Evolutionary conservation across 371 early-diverging fungal genomes (phyloP).

Genomic region (Apophysomyces variabilis): DNA sequence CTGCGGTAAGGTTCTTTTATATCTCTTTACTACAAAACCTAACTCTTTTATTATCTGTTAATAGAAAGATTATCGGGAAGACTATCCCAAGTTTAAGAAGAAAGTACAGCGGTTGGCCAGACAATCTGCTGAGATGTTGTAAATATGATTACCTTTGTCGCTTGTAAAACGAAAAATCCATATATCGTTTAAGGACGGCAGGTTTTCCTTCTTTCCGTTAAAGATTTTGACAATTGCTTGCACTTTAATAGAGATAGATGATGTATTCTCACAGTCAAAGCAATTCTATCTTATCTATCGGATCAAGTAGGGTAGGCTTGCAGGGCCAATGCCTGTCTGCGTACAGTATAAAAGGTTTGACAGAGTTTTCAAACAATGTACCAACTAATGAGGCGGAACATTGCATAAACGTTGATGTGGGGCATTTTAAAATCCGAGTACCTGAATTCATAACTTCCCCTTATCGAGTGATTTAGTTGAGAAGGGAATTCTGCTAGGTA

Average conservation of each 20-base stretch:
- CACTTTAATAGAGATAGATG: not conserved
- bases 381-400: too few relatives aligned
- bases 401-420: too few relatives aligned
- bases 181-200: too few relatives aligned
- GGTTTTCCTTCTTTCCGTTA: not conserved
- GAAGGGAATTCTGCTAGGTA: too few relatives aligned
- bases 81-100: constrained; percentile 74
- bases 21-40: too few relatives aligned
- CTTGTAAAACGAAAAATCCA: not conserved
- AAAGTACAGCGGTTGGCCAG: constrained; percentile 73
- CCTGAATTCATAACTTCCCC: too few relatives aligned
- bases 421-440: too few relatives aligned
- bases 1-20: constrained; percentile 65
- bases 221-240: not conserved
- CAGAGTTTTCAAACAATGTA: too few relatives aligned
- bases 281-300: too few relatives aligned
- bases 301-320: not conserved
- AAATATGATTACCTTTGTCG: constrained; percentile 2
- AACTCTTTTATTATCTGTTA: not conserved
- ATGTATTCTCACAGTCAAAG: not conserved
- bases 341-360: too few relatives aligned
- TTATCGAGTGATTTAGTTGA: too few relatives aligned
- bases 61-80: constrained; percentile 78
- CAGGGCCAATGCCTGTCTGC: too few relatives aligned
- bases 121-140: constrained; percentile 64